Evolutionary conservation across 306 rosid genomes (phyloP).

Genomic region (Vigna hirtella): DNA sequence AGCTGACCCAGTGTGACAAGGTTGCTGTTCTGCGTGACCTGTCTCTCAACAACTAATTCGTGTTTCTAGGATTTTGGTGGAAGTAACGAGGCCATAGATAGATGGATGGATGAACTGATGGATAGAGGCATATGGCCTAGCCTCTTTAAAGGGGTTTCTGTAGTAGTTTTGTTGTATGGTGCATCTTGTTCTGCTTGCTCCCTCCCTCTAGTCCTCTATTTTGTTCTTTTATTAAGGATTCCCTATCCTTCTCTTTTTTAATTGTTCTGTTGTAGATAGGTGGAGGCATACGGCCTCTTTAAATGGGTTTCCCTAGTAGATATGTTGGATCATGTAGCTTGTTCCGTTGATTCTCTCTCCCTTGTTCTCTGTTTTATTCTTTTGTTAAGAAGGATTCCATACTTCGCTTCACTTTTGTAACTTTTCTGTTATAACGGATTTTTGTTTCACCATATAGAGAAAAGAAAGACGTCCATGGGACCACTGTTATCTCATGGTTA

Average conservation of each 20-base stretch:
- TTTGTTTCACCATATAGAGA: not conserved
- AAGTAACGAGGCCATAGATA: too few relatives aligned
- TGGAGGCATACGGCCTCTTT: too few relatives aligned
- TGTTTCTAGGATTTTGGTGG: not conserved
- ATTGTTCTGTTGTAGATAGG: too few relatives aligned
- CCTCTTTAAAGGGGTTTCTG: too few relatives aligned
- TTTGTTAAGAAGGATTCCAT: not conserved
- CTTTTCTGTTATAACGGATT: slow-evolving; percentile 8
- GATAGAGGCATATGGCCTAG: too few relatives aligned
- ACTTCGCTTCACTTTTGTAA: not conserved
- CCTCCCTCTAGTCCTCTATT: too few relatives aligned
- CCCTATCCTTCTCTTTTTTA: too few relatives aligned
- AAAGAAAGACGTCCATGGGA: not conserved
- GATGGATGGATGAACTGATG: too few relatives aligned
- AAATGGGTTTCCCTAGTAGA: too few relatives aligned
- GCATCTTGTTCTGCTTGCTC: not conserved
- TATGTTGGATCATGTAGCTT: not conserved
- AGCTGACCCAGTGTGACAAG: not conserved
- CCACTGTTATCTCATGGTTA: slow-evolving; percentile 9
- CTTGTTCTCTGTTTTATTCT: slow-evolving; percentile 14
- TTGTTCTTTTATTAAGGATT: too few relatives aligned
- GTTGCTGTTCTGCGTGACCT: not conserved
- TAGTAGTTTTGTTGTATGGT: too few relatives aligned
- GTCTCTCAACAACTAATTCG: not conserved
- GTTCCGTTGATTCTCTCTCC: not conserved